Evolutionary conservation across 2,329 filamentous ascomycete species (phyloP), one percentile per base, ranked within the genome.

Genomic region (Fusarium sublunatum): DNA sequence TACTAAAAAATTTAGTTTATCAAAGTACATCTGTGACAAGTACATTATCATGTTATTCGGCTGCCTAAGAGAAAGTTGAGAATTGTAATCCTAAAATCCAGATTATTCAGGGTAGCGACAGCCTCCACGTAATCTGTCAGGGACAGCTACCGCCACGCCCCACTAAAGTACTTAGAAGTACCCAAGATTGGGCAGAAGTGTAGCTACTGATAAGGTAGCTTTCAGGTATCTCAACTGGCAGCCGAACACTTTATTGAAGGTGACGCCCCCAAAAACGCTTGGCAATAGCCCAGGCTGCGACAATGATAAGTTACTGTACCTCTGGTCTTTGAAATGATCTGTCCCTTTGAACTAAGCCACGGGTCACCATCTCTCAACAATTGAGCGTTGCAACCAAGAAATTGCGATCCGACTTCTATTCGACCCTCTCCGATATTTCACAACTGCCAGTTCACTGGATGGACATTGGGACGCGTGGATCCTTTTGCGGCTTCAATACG

Each of bases 401-500:
- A 58, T 39, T 34, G 26, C 22, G 12, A 4, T 4, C 25, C 8
- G 15, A 31, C 10, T 26, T 11, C 13, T 26, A 28, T 24, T 43
- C 34, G 19, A 38, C 26, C 26, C 12, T 28, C 40, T 22, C 42
- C 19, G 22, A 40, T 24, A 53, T 19, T 38, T 13, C 34, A 28
- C 28, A 47, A 59, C 26, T 25, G 13, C 28, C 12, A 55, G 65
- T 63, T 70, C 63, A 55, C 68, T 44, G 58, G 65, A 45, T 55
- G 65, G 63, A 70, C 63, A 57, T 41, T 50, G 41, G 19, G 52
- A 64, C 55, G 48, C 64, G 58, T 57, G 40, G 51, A 55, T 36
- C 46, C 36, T 52, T 65, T 70, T 70, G 68, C 63, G 67, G 65
- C 63, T 55, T 43, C 28, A 55, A 60, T 60, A 66, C 49, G 40